A percentile compares a stretch with the other conserved stretches of the same genome.
These are phyloP conservation scores for Brassica cretica DNA, from an alignment of 345 rosid genomes.

Conservation along the genomic window DNA sequence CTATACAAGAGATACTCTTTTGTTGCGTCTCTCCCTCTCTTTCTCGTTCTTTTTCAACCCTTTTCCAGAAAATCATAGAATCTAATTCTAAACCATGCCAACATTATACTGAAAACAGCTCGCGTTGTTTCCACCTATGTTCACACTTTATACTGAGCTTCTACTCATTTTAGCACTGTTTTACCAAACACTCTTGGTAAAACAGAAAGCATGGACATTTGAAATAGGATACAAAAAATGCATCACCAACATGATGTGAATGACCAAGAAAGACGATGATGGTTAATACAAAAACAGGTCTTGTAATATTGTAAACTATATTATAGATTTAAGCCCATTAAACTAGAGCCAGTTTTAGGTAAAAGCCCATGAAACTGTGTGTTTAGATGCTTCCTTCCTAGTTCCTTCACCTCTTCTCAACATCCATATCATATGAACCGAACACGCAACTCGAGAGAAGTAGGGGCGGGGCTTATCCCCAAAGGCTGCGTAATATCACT, in stretches of 20 bases:
- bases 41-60: background rate
- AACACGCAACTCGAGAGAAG: conserved; percentile 37
- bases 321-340: too few species aligned
- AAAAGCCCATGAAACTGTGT: too few species aligned
- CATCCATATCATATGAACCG: background rate
- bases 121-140: too few species aligned
- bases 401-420: background rate
- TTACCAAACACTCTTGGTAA: background rate
- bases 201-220: background rate
- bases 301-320: too few species aligned
- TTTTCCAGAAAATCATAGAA: background rate
- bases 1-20: background rate
- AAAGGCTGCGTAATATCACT: background rate
- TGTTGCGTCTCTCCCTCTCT: background rate
- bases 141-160: too few species aligned
- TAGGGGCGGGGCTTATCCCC: conserved; percentile 5
- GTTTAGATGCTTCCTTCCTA: background rate
- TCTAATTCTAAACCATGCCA: background rate
- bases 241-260: too few species aligned
- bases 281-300: too few species aligned
- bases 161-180: background rate
- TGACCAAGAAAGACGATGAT: too few species aligned
- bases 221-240: background rate
- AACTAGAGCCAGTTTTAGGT: too few species aligned
- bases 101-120: too few species aligned